These are phyloP conservation scores for Jacaranda copaia DNA, from an alignment of 257 asterid species.

Conservation along the genomic window DNA sequence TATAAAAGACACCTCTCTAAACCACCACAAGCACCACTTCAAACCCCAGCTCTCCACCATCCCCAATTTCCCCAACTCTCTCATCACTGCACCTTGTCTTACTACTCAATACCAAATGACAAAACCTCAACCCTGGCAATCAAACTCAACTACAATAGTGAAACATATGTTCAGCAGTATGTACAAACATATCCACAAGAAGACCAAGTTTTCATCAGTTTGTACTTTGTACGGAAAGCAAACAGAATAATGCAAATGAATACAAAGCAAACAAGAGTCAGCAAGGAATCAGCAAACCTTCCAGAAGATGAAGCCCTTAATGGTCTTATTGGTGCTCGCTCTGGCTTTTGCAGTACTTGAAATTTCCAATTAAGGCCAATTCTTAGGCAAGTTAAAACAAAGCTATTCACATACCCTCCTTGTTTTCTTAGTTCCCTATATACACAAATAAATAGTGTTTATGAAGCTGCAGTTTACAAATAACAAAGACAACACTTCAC, in stretches of 20 bases:
- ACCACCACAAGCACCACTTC: no score
- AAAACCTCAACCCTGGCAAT: no score
- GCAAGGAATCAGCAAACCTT: conserved; percentile 63
- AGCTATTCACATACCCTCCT: conserved; percentile 87
- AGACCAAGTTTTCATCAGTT: conserved; percentile 9
- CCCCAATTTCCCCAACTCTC: no score
- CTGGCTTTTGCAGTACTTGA: conserved; percentile 95
- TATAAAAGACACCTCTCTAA: neutral
- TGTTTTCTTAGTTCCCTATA: conserved; percentile 83
- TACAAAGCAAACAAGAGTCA: conserved; percentile 24
- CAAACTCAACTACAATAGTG: no score
- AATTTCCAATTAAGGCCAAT: conserved; percentile 93
- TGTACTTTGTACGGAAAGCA: conserved; percentile 29
- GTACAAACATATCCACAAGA: neutral
- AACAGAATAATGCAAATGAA: conserved; percentile 24
- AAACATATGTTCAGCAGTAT: conserved; percentile 11
- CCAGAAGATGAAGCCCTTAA: conserved; percentile 97
- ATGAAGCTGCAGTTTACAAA: conserved; percentile 31
- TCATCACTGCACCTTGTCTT: no score
- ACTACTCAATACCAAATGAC: no score
- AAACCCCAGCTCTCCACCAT: no score
- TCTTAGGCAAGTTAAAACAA: conserved; percentile 90
- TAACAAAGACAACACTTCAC: conserved; percentile 24
- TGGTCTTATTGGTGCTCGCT: conserved; percentile 96
- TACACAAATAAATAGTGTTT: conserved; percentile 40